phyloP scores from a whole-genome alignment of 2,329 filamentous ascomycete species.

The Colletotrichum orchidophilum region DNA sequence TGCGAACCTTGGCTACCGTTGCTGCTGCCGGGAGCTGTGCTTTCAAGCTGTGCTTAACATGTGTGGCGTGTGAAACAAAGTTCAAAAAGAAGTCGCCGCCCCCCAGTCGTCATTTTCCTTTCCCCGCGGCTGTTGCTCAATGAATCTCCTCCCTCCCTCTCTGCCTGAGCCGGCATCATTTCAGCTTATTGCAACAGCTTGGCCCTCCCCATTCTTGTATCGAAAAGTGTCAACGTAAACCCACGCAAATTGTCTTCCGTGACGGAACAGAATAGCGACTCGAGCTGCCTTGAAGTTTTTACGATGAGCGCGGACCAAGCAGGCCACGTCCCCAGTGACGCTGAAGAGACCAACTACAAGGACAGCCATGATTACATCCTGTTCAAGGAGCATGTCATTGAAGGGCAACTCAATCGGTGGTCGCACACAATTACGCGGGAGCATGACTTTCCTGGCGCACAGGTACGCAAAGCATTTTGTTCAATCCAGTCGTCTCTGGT shows the following conservation, averaged over 20 bases:
- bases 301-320: conserved; percentile 20
- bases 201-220: background rate
- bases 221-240: background rate
- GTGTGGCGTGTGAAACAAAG: conserved; percentile 3
- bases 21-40: background rate
- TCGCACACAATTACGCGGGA: conserved; percentile 83
- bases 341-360: conserved; percentile 46
- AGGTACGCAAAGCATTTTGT: conserved; percentile 61
- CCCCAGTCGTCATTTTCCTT: background rate
- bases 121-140: background rate
- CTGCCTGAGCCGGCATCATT: background rate
- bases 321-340: conserved; percentile 11
- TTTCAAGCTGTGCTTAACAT: background rate
- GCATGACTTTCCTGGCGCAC: conserved; percentile 92
- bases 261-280: background rate
- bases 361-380: conserved; percentile 62
- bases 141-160: background rate
- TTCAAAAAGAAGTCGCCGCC: conserved; percentile 21
- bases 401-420: conserved; percentile 79
- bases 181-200: background rate
- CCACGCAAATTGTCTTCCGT: background rate
- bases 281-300: background rate
- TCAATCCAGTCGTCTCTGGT: background rate
- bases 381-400: conserved; percentile 61
- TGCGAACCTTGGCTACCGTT: background rate